Conservation (phyloP, 2,329 filamentous ascomycete species). For the Cordyceps tenuipes region DNA sequence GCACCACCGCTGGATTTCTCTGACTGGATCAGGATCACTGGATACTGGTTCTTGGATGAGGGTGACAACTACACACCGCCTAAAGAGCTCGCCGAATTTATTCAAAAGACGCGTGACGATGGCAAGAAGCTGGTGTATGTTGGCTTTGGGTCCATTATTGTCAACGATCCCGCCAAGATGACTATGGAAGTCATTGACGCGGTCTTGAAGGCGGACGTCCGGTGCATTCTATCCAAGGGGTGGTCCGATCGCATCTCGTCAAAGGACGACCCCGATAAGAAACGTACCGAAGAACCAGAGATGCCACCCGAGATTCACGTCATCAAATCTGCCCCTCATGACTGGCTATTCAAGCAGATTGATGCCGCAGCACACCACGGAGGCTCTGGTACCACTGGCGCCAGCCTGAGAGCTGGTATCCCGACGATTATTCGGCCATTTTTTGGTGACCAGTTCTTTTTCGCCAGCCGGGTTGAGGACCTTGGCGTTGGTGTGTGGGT, state of each 20-base stretch:
- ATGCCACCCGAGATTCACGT: constrained; percentile 73
- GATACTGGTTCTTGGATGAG: constrained; percentile 96
- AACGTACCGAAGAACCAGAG: constrained; percentile 53
- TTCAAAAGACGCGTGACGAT: constrained; percentile 70
- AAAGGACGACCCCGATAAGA: constrained; percentile 34
- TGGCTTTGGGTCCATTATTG: constrained; percentile 92
- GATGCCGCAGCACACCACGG: constrained; percentile 94
- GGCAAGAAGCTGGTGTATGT: constrained; percentile 92
- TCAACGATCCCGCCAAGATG: constrained; percentile 78
- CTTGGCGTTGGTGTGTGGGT: constrained; percentile 85
- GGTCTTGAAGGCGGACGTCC: constrained; percentile 81
- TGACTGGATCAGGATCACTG: constrained; percentile 95
- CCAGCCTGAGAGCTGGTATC: constrained; percentile 80
- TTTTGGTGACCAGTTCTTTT: constrained; percentile 98
- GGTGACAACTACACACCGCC: constrained; percentile 62
- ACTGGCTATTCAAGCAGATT: constrained; percentile 92
- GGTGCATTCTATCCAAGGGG: constrained; percentile 90
- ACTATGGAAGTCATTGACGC: constrained; percentile 91
- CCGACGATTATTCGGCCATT: constrained; percentile 95
- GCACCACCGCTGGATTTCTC: constrained; percentile 89
- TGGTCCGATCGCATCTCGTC: constrained; percentile 75
- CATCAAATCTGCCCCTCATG: constrained; percentile 87
- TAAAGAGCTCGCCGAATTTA: constrained; percentile 68
- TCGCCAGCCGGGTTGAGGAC: constrained; percentile 81
- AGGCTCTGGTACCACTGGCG: constrained; percentile 89